Evolutionary conservation across 352 stramenopile species (phyloP).

Genomic region (Phytophthora agathidicida): DNA sequence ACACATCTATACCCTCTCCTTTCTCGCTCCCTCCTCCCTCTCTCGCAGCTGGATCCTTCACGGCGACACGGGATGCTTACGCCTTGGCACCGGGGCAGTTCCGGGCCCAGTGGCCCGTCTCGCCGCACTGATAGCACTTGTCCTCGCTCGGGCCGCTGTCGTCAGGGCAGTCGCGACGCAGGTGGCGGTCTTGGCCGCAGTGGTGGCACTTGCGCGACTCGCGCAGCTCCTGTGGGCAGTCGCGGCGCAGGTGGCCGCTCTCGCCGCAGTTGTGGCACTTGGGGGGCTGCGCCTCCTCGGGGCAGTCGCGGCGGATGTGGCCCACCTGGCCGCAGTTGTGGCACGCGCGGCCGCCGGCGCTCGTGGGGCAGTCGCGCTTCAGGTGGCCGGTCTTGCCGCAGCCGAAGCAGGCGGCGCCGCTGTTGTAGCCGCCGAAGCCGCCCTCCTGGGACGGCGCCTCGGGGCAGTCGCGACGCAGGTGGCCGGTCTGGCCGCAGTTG

Average conservation of each 20-base stretch:
- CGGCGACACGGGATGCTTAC: constrained; percentile 39
- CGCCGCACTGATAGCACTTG: constrained; percentile 87
- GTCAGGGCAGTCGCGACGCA: constrained; percentile 83
- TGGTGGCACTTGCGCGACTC: constrained; percentile 82
- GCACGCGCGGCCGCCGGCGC: constrained; percentile 59
- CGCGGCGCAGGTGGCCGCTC: constrained; percentile 68
- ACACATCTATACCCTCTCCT: constrained; percentile 59
- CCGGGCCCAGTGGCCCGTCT: constrained; percentile 78
- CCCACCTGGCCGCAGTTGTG: constrained; percentile 84
- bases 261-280: constrained; percentile 87
- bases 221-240: constrained; percentile 71
- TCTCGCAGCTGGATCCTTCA: constrained; percentile 42
- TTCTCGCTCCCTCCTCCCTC: constrained; percentile 44
- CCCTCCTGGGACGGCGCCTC: constrained; percentile 54
- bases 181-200: constrained; percentile 69
- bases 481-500: constrained; percentile 78
- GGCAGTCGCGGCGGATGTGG: constrained; percentile 84
- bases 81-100: constrained; percentile 70
- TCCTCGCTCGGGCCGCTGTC: constrained; percentile 68
- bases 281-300: constrained; percentile 69
- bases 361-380: constrained; percentile 81
- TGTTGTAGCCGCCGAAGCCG: constrained; percentile 38
- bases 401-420: constrained; percentile 65
- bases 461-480: constrained; percentile 81
- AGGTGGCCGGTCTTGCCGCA: constrained; percentile 83